These are phyloP conservation scores for Ogataea methanolica DNA, from an alignment of 805 yeast species.

Conservation along the genomic window DNA sequence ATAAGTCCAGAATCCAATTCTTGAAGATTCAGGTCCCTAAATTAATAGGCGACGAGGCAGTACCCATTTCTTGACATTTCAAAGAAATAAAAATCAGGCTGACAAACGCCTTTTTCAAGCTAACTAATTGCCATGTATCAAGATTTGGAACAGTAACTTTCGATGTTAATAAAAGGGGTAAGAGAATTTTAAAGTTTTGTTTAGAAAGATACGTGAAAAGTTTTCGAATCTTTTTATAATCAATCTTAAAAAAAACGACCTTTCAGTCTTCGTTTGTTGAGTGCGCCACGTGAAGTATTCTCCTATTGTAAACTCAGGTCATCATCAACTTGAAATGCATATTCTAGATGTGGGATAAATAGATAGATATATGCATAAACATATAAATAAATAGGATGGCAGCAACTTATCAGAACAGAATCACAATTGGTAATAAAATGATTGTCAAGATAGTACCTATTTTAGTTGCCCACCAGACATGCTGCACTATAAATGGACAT, in stretches of 20 bases:
- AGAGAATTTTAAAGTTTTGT: background rate
- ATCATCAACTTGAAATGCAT: no score
- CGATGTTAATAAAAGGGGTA: conserved; percentile 18
- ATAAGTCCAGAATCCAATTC: conserved; percentile 1
- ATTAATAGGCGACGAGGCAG: conserved; percentile 31
- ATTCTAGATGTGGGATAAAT: no score
- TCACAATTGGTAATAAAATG: conserved; percentile 33
- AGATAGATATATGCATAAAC: no score
- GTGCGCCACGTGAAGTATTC: background rate
- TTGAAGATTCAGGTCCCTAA: conserved; percentile 26
- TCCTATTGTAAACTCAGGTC: background rate
- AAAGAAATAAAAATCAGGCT: conserved; percentile 3
- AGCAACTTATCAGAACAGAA: conserved; percentile 4
- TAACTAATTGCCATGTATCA: conserved; percentile 22
- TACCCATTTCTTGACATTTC: conserved; percentile 3
- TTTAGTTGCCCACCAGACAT: conserved; percentile 92
- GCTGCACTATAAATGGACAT: conserved; percentile 85
- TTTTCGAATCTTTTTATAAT: conserved; percentile 8
- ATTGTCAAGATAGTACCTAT: conserved; percentile 39
- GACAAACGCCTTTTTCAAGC: conserved; percentile 10
- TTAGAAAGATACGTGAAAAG: conserved; percentile 9
- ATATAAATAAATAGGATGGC: background rate
- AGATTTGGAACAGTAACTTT: conserved; percentile 27
- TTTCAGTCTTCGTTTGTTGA: no score
- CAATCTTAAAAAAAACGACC: no score